phyloP scores from a whole-genome alignment of 2,329 filamentous ascomycete species.

The Chalaropsis thielavioides region DNA sequence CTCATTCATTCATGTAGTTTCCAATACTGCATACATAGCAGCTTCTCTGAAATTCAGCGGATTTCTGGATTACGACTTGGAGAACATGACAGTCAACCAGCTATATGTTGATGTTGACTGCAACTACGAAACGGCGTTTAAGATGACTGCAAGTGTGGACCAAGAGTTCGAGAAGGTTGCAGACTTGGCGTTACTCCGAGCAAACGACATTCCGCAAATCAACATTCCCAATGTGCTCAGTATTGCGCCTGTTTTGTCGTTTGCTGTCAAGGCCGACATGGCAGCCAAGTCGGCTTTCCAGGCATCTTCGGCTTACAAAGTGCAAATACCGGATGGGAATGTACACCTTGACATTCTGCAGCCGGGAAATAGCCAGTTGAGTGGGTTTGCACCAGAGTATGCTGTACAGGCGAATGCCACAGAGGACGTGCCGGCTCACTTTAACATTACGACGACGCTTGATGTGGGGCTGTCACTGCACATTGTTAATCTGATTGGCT shows the following conservation, averaged over 20 bases:
- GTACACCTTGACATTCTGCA: slow-evolving; percentile 10
- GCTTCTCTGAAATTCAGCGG: slow-evolving; percentile 8
- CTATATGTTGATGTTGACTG: slow-evolving; percentile 9
- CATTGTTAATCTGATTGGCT: background rate
- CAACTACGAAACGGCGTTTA: slow-evolving; percentile 4
- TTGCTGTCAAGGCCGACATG: slow-evolving; percentile 11
- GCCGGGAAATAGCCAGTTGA: background rate
- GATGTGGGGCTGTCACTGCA: slow-evolving; percentile 5
- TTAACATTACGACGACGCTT: slow-evolving; percentile 12
- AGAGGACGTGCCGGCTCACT: slow-evolving; percentile 7
- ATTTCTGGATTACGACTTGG: slow-evolving; percentile 11
- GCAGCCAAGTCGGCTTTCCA: slow-evolving; percentile 1
- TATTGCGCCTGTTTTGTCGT: slow-evolving; percentile 5
- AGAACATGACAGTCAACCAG: slow-evolving; percentile 7
- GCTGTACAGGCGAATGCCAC: slow-evolving; percentile 6
- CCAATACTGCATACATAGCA: slow-evolving; percentile 11
- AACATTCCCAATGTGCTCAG: slow-evolving; percentile 12
- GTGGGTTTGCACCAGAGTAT: slow-evolving; percentile 3
- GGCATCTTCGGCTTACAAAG: slow-evolving; percentile 4
- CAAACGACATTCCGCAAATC: slow-evolving; percentile 2
- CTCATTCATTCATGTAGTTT: slow-evolving; percentile 8
- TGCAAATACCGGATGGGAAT: slow-evolving; percentile 4
- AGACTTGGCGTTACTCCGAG: background rate
- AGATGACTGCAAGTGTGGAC: background rate
- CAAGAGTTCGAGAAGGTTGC: background rate